These are phyloP conservation scores for Aspergillus clavatus DNA, from an alignment of 2,329 filamentous ascomycete genomes.

Conservation along the genomic window DNA sequence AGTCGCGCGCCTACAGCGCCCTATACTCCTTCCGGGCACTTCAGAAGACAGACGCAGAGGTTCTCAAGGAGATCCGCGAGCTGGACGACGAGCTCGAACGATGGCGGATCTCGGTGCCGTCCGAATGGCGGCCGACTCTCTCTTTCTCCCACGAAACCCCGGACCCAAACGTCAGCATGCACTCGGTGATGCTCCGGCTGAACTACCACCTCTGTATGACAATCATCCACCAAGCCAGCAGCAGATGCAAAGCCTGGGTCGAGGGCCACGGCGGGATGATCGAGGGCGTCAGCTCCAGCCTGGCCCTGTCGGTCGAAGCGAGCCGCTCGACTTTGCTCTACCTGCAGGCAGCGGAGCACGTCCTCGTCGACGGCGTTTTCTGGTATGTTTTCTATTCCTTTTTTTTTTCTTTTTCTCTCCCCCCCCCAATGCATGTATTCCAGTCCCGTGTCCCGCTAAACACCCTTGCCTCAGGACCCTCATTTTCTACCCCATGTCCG, in stretches of 20 bases:
- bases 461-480: constrained; percentile 41
- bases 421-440: not conserved
- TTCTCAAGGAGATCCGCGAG: constrained; percentile 52
- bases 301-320: constrained; percentile 51
- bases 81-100: constrained; percentile 54
- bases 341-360: constrained; percentile 40
- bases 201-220: constrained; percentile 55
- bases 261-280: constrained; percentile 33
- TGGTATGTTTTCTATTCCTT: constrained; percentile 37
- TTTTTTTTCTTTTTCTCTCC: not conserved
- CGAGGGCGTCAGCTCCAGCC: constrained; percentile 49
- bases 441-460: too few species aligned
- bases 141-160: constrained; percentile 37
- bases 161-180: constrained; percentile 41
- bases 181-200: constrained; percentile 46
- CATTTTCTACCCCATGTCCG: constrained; percentile 54
- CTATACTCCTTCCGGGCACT: constrained; percentile 49
- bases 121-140: constrained; percentile 45
- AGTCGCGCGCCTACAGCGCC: constrained; percentile 46
- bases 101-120: constrained; percentile 50
- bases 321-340: constrained; percentile 53
- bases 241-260: constrained; percentile 45
- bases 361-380: constrained; percentile 46
- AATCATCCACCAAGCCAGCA: constrained; percentile 53
- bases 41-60: constrained; percentile 51